phyloP scores from a whole-genome alignment of 1,139 yeast genomes.

The Suhomyces terraborum region DNA sequence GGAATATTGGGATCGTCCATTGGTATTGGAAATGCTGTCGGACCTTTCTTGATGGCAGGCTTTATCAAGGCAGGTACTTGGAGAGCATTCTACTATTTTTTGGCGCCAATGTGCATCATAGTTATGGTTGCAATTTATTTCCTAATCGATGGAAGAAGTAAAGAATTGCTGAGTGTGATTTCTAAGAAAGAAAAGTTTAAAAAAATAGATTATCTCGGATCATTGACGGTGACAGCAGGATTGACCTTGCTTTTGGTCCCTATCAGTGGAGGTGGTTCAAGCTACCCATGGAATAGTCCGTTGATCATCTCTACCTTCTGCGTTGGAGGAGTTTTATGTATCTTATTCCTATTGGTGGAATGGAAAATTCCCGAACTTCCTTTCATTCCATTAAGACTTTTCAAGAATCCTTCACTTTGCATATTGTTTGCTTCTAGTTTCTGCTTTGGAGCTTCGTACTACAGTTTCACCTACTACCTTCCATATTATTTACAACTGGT shows the following conservation, averaged over 20 bases:
- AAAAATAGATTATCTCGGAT: conserved; percentile 54
- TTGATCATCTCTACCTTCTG: conserved; percentile 48
- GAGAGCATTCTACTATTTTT: conserved; percentile 51
- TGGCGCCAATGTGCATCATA: conserved; percentile 44
- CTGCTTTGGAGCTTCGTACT: conserved; percentile 53
- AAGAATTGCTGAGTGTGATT: conserved; percentile 27
- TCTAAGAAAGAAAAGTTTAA: conserved; percentile 34
- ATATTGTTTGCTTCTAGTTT: conserved; percentile 46
- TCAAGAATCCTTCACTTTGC: conserved; percentile 41
- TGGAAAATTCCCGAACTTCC: conserved; percentile 53
- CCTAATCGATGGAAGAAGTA: conserved; percentile 28
- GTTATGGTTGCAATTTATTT: conserved; percentile 30
- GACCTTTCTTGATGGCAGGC: conserved; percentile 59
- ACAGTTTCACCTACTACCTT: conserved; percentile 44
- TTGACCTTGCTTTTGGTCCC: conserved; percentile 50
- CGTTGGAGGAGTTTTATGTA: conserved; percentile 46
- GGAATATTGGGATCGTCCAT: conserved; percentile 52
- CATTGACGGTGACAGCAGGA: conserved; percentile 45
- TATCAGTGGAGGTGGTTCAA: conserved; percentile 55
- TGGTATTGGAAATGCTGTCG: conserved; percentile 56
- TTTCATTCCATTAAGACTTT: conserved; percentile 54
- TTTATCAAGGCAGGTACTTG: conserved; percentile 47
- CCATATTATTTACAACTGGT: conserved; percentile 57
- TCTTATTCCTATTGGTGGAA: conserved; percentile 49
- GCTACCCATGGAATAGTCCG: conserved; percentile 53